A percentile compares a stretch with the other conserved stretches of the same genome.
Evolutionary conservation across 2,329 filamentous ascomycete species (phyloP).

Genomic region (Xylariaceae sp.): DNA sequence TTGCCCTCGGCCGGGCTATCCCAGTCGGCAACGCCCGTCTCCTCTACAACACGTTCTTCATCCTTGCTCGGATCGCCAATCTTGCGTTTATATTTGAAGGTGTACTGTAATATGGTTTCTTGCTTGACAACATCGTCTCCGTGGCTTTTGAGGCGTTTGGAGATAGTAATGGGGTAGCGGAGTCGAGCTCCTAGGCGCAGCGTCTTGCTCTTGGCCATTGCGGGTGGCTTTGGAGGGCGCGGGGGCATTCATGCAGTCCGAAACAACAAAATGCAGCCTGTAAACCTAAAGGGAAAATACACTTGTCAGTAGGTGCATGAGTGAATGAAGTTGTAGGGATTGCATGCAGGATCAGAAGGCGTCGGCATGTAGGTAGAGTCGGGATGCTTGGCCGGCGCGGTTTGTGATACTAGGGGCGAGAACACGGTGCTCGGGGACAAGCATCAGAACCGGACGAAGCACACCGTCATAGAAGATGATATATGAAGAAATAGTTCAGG

Average conservation of each 20-base stretch:
- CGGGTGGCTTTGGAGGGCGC: slow-evolving; percentile 4
- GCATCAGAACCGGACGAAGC: too few species aligned
- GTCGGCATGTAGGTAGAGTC: background rate
- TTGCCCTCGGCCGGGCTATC: slow-evolving; percentile 82
- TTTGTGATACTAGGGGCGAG: background rate
- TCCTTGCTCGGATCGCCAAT: slow-evolving; percentile 66
- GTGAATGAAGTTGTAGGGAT: background rate
- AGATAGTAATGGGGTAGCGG: slow-evolving; percentile 92
- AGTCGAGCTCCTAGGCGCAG: slow-evolving; percentile 64
- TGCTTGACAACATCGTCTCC: slow-evolving; percentile 77
- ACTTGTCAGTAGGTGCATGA: background rate
- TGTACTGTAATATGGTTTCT: slow-evolving; percentile 82
- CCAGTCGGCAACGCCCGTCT: slow-evolving; percentile 75
- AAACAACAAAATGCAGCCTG: background rate
- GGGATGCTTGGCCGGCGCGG: background rate
- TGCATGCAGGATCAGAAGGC: background rate
- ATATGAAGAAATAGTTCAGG: background rate
- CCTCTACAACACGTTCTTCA: slow-evolving; percentile 67
- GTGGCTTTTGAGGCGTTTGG: slow-evolving; percentile 74
- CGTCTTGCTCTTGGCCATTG: slow-evolving; percentile 49
- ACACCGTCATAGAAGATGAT: too few species aligned
- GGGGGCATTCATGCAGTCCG: slow-evolving; percentile 7
- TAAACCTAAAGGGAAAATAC: background rate
- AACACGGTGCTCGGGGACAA: background rate
- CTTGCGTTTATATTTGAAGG: slow-evolving; percentile 77